Percentiles rank a stretch among this genome's conserved stretches.
Conservation (phyloP, 306 rosid species). For the Cicer arietinum region DNA sequence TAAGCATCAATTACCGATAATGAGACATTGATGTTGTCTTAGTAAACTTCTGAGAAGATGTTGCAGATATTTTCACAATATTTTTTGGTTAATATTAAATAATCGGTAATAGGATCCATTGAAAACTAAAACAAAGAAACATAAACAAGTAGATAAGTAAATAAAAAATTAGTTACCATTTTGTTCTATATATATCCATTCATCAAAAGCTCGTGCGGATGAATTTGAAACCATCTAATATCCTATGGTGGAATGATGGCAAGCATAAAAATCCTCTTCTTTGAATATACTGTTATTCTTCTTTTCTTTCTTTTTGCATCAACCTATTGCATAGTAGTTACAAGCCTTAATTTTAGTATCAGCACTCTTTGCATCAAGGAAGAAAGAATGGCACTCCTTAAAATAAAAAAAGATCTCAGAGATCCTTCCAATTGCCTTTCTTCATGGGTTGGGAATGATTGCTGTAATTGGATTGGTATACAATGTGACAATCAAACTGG, state of each 20-base stretch:
- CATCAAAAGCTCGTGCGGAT: not conserved
- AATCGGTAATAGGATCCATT: not conserved
- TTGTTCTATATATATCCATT: not conserved
- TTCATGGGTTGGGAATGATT: constrained; percentile 40
- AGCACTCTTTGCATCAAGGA: constrained; percentile 39
- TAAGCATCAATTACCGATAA: no score
- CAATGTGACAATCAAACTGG: constrained; percentile 41
- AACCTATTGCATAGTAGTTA: not conserved
- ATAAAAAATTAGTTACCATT: constrained; percentile 2
- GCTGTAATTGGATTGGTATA: constrained; percentile 27
- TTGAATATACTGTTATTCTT: not conserved
- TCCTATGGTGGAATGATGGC: constrained; percentile 13
- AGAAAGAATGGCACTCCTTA: constrained; percentile 39
- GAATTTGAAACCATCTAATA: constrained; percentile 3
- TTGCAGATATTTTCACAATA: not conserved
- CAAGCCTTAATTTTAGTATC: not conserved
- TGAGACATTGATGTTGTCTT: not conserved
- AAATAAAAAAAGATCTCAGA: constrained; percentile 26
- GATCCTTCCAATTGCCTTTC: constrained; percentile 37
- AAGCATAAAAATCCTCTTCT: not conserved
- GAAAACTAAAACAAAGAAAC: not conserved
- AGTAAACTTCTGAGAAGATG: not conserved
- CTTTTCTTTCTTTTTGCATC: not conserved
- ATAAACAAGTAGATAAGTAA: not conserved
- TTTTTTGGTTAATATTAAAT: not conserved